Percentiles rank a stretch among this genome's conserved stretches.
phyloP scores from a whole-genome alignment of 2,329 filamentous ascomycete species.

The Pseudocercospora musae region DNA sequence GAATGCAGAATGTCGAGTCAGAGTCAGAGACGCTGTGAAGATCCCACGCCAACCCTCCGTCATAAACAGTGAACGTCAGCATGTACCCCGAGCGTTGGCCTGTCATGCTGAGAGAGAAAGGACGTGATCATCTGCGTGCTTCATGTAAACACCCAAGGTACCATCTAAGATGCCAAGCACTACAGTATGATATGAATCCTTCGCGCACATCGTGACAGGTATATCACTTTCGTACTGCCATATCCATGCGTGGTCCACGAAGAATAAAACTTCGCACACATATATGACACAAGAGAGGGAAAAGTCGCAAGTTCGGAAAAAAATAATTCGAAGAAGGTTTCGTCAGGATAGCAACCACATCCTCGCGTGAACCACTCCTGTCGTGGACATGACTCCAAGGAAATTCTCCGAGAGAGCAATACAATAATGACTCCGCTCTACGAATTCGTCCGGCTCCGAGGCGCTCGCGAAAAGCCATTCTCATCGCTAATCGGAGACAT shows the following conservation, averaged over 20 bases:
- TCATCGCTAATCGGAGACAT: constrained; percentile 30
- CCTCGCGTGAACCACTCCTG: neutral
- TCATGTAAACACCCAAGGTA: neutral
- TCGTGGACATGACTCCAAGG: neutral
- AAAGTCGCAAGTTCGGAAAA: neutral
- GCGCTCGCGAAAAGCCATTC: constrained; percentile 9
- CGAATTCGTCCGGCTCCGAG: constrained; percentile 30
- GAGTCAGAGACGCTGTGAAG: neutral
- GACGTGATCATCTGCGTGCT: neutral
- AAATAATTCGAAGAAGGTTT: too few relatives aligned
- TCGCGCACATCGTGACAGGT: neutral
- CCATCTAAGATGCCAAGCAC: neutral
- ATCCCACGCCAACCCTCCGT: neutral
- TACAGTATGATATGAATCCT: neutral
- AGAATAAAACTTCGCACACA: neutral
- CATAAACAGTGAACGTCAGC: neutral
- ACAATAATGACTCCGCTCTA: constrained; percentile 1
- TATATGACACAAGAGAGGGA: neutral
- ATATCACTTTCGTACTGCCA: neutral
- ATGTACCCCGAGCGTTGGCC: too few relatives aligned
- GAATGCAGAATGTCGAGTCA: neutral
- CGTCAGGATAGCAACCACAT: neutral
- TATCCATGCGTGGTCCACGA: neutral
- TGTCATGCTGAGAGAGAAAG: neutral
- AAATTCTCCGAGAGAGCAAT: neutral